Conservation (phyloP, 345 rosid species). For the Hibiscus trionum region DNA sequence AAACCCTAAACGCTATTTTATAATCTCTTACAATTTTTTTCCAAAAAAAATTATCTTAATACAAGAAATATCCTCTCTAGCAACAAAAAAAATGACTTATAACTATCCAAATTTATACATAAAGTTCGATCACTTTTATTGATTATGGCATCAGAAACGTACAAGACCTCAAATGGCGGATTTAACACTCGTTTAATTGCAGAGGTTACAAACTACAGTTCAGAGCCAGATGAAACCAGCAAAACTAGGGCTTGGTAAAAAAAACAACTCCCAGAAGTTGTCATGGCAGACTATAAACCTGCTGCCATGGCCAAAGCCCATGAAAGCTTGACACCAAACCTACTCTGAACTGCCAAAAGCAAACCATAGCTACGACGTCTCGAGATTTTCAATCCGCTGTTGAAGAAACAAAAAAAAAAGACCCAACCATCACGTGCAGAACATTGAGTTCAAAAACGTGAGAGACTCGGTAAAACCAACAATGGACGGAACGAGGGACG, state of each 20-base stretch:
- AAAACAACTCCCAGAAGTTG: conserved; percentile 27
- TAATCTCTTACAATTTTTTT: neutral
- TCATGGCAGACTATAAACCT: conserved; percentile 34
- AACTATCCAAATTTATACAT: neutral
- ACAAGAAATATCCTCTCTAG: too few relatives aligned
- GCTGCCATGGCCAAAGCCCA: conserved; percentile 42
- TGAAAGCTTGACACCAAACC: conserved; percentile 21
- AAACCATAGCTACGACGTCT: conserved; percentile 11
- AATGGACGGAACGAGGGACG: conserved; percentile 13
- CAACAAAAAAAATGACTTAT: too few relatives aligned
- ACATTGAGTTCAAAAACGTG: conserved; percentile 23
- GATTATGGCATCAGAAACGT: conserved; percentile 1
- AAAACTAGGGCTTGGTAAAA: conserved; percentile 26
- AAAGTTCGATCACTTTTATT: conserved; percentile 6
- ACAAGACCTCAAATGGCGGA: conserved; percentile 24
- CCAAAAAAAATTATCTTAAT: too few relatives aligned
- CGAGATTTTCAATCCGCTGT: conserved; percentile 13
- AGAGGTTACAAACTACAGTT: conserved; percentile 24
- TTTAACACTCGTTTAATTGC: conserved; percentile 21
- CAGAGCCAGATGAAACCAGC: conserved; percentile 18
- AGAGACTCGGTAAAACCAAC: conserved; percentile 16
- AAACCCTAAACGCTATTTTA: too few relatives aligned
- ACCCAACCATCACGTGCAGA: conserved; percentile 26
- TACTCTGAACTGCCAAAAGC: conserved; percentile 17
- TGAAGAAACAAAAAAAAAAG: conserved; percentile 19